A percentile compares a stretch with the other conserved stretches of the same genome.
Evolutionary conservation across 2,329 filamentous ascomycete genomes (phyloP).

Genomic region (Botrytis paeoniae): DNA sequence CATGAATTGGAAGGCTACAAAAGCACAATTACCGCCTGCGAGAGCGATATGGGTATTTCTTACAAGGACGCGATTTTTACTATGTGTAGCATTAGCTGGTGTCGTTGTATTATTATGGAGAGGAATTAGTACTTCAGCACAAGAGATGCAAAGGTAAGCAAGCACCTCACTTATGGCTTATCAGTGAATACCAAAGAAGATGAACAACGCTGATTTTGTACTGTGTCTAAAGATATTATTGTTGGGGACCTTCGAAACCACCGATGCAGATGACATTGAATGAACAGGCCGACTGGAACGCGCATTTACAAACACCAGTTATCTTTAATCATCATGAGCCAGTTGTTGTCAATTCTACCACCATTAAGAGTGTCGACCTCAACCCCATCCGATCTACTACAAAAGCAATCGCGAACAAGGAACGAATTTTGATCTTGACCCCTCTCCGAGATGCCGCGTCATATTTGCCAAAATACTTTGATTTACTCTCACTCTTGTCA

Average conservation of each 20-base stretch:
- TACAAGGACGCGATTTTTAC: conserved; percentile 73
- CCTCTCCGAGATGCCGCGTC: conserved; percentile 85
- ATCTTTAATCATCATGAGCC: conserved; percentile 94
- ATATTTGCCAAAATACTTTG: conserved; percentile 86
- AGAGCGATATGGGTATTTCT: conserved; percentile 68
- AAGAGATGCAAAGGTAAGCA: conserved; percentile 81
- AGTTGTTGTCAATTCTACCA: conserved; percentile 75
- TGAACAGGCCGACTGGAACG: conserved; percentile 85
- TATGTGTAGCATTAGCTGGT: conserved; percentile 67
- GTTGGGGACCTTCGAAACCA: conserved; percentile 92
- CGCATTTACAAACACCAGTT: conserved; percentile 86
- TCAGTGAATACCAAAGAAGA: not conserved
- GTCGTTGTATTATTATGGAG: conserved; percentile 83
- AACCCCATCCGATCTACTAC: conserved; percentile 80
- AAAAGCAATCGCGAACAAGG: conserved; percentile 74
- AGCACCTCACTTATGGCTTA: conserved; percentile 13
- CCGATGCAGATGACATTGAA: conserved; percentile 93
- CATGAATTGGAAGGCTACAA: conserved; percentile 88
- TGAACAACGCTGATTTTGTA: conserved; percentile 8
- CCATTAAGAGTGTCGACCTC: conserved; percentile 77
- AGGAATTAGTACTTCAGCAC: conserved; percentile 73
- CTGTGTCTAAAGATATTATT: conserved; percentile 72
- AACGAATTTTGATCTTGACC: conserved; percentile 87
- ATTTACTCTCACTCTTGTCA: conserved; percentile 81
- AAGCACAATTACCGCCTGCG: conserved; percentile 72